These are phyloP conservation scores for Ilyonectria robusta DNA, from an alignment of 2,329 filamentous ascomycete species.

Conservation along the genomic window DNA sequence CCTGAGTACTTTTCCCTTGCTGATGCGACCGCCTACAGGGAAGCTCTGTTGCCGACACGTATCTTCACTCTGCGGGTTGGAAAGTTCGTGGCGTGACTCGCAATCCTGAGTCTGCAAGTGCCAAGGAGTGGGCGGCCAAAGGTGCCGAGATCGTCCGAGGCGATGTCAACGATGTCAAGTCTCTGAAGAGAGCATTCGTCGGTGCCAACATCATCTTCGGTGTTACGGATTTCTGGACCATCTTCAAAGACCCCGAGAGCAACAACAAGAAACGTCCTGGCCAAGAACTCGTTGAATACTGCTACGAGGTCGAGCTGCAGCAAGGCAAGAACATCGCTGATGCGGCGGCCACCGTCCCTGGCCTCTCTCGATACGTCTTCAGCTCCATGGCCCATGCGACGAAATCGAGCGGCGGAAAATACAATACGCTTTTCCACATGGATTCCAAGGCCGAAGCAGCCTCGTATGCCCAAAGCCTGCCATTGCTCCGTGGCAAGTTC, in stretches of 20 bases:
- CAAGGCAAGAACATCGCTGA: constrained; percentile 61
- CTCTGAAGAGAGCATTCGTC: constrained; percentile 28
- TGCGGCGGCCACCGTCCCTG: constrained; percentile 29
- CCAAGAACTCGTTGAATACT: constrained; percentile 22
- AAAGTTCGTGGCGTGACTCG: constrained; percentile 35
- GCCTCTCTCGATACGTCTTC: constrained; percentile 30
- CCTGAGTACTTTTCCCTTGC: too few relatives aligned
- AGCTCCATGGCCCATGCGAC: constrained; percentile 32
- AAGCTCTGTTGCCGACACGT: constrained; percentile 31
- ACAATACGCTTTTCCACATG: constrained; percentile 29
- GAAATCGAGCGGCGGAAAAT: constrained; percentile 36
- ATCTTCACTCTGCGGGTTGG: constrained; percentile 26
- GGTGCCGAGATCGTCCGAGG: constrained; percentile 35
- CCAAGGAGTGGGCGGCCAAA: constrained; percentile 9
- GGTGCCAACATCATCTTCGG: constrained; percentile 35
- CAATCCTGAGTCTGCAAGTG: constrained; percentile 6
- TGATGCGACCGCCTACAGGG: constrained; percentile 17
- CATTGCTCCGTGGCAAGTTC: constrained; percentile 25
- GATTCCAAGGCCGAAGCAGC: constrained; percentile 32
- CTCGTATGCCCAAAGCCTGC: constrained; percentile 23
- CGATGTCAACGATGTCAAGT: constrained; percentile 23
- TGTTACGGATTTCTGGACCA: constrained; percentile 32
- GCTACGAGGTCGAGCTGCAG: constrained; percentile 46
- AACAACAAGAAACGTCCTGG: constrained; percentile 9
- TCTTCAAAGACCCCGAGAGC: constrained; percentile 22